Percentiles rank a stretch among this genome's conserved stretches.
Evolutionary conservation across 306 rosid species (phyloP).

Genomic region (Fragaria nilgerrensis): DNA sequence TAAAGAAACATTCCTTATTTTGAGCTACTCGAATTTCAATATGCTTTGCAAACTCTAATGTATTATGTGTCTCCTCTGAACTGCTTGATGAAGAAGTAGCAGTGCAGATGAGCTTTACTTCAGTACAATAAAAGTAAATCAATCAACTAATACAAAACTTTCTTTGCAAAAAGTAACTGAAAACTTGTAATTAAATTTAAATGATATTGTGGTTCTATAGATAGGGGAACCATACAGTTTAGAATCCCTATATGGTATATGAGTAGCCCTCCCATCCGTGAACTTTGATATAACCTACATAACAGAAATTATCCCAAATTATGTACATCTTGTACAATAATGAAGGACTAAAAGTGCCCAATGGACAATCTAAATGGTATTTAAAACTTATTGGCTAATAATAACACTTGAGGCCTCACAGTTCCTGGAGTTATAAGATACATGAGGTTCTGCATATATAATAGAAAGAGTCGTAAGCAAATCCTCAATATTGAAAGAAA

Average conservation of each 20-base stretch:
- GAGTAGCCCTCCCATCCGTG: slow-evolving; percentile 84
- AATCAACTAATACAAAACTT: slow-evolving; percentile 21
- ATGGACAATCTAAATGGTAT: slow-evolving; percentile 3
- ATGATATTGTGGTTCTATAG: slow-evolving; percentile 16
- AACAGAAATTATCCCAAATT: slow-evolving; percentile 28
- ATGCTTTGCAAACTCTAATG: slow-evolving; percentile 89
- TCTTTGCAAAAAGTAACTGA: slow-evolving; percentile 12
- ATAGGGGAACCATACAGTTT: slow-evolving; percentile 68
- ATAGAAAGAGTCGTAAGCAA: slow-evolving; percentile 36
- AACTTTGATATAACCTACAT: slow-evolving; percentile 89
- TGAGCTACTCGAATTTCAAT: slow-evolving; percentile 95
- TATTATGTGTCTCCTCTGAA: slow-evolving; percentile 92
- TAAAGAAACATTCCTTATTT: slow-evolving; percentile 51
- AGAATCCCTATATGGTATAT: slow-evolving; percentile 93
- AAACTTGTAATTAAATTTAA: not conserved
- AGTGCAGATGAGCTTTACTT: slow-evolving; percentile 88
- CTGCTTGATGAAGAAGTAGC: slow-evolving; percentile 97
- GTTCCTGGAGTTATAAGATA: slow-evolving; percentile 99
- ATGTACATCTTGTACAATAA: slow-evolving; percentile 12
- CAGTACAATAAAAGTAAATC: slow-evolving; percentile 23
- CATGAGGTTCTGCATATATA: slow-evolving; percentile 88
- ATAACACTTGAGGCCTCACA: slow-evolving; percentile 67
- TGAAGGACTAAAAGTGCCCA: slow-evolving; percentile 3
- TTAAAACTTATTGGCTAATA: slow-evolving; percentile 20
- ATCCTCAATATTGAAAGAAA: slow-evolving; percentile 12